phyloP scores from a whole-genome alignment of 2,329 filamentous ascomycete species.

The Epichloe uncinata region DNA sequence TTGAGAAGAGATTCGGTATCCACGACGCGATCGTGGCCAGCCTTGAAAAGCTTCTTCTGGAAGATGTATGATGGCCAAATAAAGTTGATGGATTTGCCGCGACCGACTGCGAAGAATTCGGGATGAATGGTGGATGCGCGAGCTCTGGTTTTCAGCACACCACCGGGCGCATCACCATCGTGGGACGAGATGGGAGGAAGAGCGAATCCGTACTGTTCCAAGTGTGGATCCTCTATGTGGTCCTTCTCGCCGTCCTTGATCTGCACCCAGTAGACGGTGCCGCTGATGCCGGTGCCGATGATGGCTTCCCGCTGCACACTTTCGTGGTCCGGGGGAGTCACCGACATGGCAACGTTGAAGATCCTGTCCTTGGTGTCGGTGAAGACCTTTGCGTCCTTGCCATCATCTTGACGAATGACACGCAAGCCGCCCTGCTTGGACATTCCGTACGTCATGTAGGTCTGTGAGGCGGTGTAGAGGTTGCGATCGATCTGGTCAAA shows the following conservation, averaged over 20 bases:
- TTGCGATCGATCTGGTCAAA: constrained; percentile 96
- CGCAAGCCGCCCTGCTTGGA: constrained; percentile 86
- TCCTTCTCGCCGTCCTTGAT: constrained; percentile 68
- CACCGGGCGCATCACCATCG: constrained; percentile 83
- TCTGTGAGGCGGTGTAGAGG: constrained; percentile 75
- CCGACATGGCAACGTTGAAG: constrained; percentile 82
- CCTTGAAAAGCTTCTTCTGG: constrained; percentile 49
- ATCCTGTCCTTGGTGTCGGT: constrained; percentile 84
- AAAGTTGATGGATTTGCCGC: constrained; percentile 91
- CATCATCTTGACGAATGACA: constrained; percentile 88
- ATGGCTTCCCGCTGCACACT: constrained; percentile 61
- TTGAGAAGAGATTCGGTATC: constrained; percentile 80
- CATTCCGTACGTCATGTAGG: constrained; percentile 89
- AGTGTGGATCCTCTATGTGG: constrained; percentile 60
- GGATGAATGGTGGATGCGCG: constrained; percentile 80
- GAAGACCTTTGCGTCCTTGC: constrained; percentile 83
- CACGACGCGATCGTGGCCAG: constrained; percentile 53
- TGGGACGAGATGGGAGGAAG: constrained; percentile 76
- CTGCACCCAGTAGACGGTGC: constrained; percentile 90
- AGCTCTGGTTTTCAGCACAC: constrained; percentile 88
- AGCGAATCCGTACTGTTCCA: constrained; percentile 77
- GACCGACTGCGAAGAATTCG: constrained; percentile 88
- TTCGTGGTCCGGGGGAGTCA: constrained; percentile 43
- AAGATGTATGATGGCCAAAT: constrained; percentile 56
- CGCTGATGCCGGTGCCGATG: constrained; percentile 85